These are phyloP conservation scores for Globisporangium abappressorium DNA, from an alignment of 352 stramenopile genomes.

Conservation along the genomic window DNA sequence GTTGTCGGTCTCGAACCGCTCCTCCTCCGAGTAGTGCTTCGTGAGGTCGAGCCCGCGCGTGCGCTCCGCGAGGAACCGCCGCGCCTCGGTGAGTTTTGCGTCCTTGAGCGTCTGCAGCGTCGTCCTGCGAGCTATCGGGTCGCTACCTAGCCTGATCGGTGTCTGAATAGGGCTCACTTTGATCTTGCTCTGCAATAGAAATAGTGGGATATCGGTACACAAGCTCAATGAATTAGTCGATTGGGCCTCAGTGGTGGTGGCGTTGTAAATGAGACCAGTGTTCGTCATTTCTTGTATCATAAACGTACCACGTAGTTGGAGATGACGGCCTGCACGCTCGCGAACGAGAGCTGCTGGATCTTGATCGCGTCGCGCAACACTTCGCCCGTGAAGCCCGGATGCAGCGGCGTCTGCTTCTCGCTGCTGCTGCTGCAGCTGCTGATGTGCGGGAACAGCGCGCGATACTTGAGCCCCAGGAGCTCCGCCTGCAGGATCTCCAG, in stretches of 20 bases:
- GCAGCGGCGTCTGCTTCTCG: conserved; percentile 12
- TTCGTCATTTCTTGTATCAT: neutral
- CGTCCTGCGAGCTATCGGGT: neutral
- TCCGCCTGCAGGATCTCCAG: conserved; percentile 27
- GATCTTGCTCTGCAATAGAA: neutral
- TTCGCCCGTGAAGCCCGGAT: conserved; percentile 16
- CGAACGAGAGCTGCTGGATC: conserved; percentile 29
- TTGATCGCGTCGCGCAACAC: conserved; percentile 28
- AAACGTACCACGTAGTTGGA: conserved; percentile 18
- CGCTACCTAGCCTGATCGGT: conserved; percentile 18
- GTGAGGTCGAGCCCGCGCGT: neutral
- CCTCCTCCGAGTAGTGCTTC: conserved; percentile 20
- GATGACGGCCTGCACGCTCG: conserved; percentile 32
- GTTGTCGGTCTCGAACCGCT: conserved; percentile 28
- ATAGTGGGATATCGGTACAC: neutral
- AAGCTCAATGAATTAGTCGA: neutral
- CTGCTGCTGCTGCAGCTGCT: conserved; percentile 1
- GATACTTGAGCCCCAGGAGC: conserved; percentile 23
- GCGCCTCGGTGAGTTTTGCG: conserved; percentile 1
- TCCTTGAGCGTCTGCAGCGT: conserved; percentile 7
- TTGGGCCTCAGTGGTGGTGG: too few species aligned
- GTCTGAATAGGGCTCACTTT: conserved; percentile 32
- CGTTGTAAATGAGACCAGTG: too few species aligned
- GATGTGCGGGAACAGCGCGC: conserved; percentile 30
- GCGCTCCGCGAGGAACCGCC: conserved; percentile 5